Evolutionary conservation across 768 basidiomycete genomes (phyloP), one percentile per base, ranked within the genome.

Genomic region (Leucocoprinus sp.): DNA sequence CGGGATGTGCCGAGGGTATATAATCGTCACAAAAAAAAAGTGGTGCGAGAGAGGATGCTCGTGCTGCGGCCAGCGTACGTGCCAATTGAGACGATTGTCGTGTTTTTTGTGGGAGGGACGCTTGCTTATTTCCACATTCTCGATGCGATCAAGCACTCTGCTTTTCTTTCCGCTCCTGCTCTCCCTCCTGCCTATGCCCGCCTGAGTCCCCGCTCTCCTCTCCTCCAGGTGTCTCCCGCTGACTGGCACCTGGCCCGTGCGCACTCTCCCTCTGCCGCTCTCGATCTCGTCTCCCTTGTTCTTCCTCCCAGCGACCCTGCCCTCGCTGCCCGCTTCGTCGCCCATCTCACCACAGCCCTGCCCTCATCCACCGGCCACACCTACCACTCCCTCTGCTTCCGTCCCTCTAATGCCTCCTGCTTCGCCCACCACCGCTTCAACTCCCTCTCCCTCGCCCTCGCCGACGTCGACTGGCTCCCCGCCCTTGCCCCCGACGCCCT

Each of bases 61-160:
- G 84, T 84, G 4, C 73, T 73, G 11, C 81, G 83, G 51, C 80
- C 84, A 1, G 83, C 82, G 12, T 79, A 79, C 60, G 80, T 71
- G 4, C 87, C 87, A 39, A 87, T 90, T 52, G 93, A 97, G 58
- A 85, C 86, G 6, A 91, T 96, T 52, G 92, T 96, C 46, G 78
- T 81, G 61, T 85, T 90, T 69, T 89, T 82, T 62, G 79, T 93
- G 57, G 62, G 93, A 49, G 85, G 87, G 17, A 98, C 96, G 0
- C 76, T 98, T 42, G 86, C 90, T 37, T 98, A 98, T 64, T 96
- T 98, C 62, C 92, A 95, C 57, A 74, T 96, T 54, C 76, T 99
- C 50, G 78, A 78, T 45, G 86, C 87, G 42, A 86, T 98, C 58
- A 93, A 93, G 56, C 82, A 92, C 56, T 90, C 86, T 0, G 74